A percentile compares a stretch with the other conserved stretches of the same genome.
Evolutionary conservation across 805 yeast genomes (phyloP).

Genomic region (Saccharomycopsis oosterbeekiorum): DNA sequence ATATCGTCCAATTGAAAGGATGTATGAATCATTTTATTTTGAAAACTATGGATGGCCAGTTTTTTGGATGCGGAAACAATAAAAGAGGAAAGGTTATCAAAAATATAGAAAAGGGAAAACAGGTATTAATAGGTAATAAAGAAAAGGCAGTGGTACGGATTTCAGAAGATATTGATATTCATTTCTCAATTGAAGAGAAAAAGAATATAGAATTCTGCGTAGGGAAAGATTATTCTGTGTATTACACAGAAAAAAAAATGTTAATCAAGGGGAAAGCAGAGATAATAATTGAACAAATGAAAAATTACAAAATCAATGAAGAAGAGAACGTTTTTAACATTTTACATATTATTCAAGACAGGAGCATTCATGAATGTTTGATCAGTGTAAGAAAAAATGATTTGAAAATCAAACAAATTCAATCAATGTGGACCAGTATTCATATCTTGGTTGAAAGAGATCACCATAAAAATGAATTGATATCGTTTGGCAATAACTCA

Average conservation of each 20-base stretch:
- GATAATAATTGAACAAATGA: background rate
- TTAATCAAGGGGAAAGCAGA: background rate
- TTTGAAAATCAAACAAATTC: slow-evolving; percentile 22
- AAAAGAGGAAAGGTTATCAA: slow-evolving; percentile 25
- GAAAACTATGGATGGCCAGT: slow-evolving; percentile 30
- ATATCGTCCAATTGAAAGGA: slow-evolving; percentile 22
- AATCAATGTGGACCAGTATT: slow-evolving; percentile 73
- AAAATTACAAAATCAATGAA: background rate
- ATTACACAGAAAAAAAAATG: background rate
- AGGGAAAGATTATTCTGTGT: slow-evolving; percentile 10
- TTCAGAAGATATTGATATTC: background rate
- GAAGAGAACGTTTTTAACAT: background rate
- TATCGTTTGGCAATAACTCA: slow-evolving; percentile 63
- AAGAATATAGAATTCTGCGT: background rate
- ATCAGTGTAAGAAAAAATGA: background rate
- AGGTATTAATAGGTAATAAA: background rate
- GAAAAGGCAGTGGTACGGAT: background rate
- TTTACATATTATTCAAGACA: background rate
- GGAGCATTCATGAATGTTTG: background rate
- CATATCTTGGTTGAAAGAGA: slow-evolving; percentile 33
- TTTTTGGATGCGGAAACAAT: slow-evolving; percentile 62
- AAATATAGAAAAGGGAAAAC: background rate
- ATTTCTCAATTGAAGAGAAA: background rate
- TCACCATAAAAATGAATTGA: slow-evolving; percentile 21
- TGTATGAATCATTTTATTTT: slow-evolving; percentile 41